These are phyloP conservation scores for Beauveria sp. DNA, from an alignment of 2,329 filamentous ascomycete species.

Conservation along the genomic window DNA sequence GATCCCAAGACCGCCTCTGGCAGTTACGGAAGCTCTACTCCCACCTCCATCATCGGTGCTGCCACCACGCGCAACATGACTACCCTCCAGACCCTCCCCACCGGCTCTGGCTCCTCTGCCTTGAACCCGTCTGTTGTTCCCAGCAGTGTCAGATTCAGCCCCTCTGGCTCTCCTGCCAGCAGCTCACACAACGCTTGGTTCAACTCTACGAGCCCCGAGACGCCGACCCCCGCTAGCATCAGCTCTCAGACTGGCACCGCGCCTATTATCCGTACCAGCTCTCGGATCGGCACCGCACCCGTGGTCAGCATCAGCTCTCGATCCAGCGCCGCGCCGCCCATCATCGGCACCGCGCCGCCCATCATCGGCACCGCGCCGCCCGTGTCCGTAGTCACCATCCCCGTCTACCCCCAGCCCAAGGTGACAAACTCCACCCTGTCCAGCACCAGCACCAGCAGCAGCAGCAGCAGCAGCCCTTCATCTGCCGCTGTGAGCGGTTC, in stretches of 20 bases:
- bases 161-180: neutral
- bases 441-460: neutral
- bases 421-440: neutral
- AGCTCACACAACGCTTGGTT: neutral
- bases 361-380: no score
- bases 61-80: no score
- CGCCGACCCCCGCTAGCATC: neutral
- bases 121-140: neutral
- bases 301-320: no score
- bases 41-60: no score
- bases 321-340: no score
- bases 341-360: no score
- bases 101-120: neutral
- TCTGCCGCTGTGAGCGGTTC: neutral
- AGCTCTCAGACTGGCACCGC: neutral
- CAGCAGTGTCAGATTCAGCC: neutral
- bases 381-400: neutral
- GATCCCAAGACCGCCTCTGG: neutral
- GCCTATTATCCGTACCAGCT: no score
- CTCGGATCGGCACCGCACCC: no score
- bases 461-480: neutral
- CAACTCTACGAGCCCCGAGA: slow-evolving; percentile 1
- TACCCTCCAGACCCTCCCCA: neutral
- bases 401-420: neutral
- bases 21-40: neutral